Evolutionary conservation across 2,329 filamentous ascomycete species (phyloP).

Genomic region (Fusarium clavum): DNA sequence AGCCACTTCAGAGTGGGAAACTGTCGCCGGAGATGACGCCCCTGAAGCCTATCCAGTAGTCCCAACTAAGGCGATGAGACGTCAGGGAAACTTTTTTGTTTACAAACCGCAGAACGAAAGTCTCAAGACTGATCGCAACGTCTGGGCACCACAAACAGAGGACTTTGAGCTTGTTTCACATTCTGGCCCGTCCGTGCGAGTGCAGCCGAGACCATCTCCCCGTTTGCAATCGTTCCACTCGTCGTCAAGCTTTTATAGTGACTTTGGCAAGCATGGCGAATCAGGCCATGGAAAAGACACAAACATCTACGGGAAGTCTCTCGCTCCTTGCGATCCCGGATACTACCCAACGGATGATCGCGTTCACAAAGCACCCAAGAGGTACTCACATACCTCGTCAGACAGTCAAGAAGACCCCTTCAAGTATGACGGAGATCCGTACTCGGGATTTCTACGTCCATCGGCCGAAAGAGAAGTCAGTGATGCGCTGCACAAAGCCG

Average conservation of each 20-base stretch:
- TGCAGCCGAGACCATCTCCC: constrained; percentile 17
- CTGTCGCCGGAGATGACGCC: constrained; percentile 46
- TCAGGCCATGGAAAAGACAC: constrained; percentile 10
- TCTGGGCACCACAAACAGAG: constrained; percentile 13
- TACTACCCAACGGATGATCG: background rate
- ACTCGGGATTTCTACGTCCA: constrained; percentile 53
- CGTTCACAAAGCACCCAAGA: constrained; percentile 23
- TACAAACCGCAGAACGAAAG: constrained; percentile 20
- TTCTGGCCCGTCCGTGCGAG: constrained; percentile 20
- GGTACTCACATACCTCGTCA: constrained; percentile 49
- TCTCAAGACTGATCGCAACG: background rate
- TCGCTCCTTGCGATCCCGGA: background rate
- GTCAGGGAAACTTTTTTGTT: constrained; percentile 32
- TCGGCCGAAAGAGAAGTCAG: constrained; percentile 59
- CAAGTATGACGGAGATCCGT: constrained; percentile 57
- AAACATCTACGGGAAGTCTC: background rate
- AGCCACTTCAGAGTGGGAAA: constrained; percentile 49
- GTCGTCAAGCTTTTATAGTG: constrained; percentile 47
- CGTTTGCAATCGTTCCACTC: constrained; percentile 45
- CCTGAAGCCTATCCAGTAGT: constrained; percentile 20
- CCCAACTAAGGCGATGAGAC: constrained; percentile 14
- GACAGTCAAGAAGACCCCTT: constrained; percentile 58
- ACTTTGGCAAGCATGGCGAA: constrained; percentile 21
- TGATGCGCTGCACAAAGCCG: constrained; percentile 51
- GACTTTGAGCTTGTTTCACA: constrained; percentile 29